phyloP scores from a whole-genome alignment of 805 yeast genomes.

The Metschnikowia peoriensis region DNA sequence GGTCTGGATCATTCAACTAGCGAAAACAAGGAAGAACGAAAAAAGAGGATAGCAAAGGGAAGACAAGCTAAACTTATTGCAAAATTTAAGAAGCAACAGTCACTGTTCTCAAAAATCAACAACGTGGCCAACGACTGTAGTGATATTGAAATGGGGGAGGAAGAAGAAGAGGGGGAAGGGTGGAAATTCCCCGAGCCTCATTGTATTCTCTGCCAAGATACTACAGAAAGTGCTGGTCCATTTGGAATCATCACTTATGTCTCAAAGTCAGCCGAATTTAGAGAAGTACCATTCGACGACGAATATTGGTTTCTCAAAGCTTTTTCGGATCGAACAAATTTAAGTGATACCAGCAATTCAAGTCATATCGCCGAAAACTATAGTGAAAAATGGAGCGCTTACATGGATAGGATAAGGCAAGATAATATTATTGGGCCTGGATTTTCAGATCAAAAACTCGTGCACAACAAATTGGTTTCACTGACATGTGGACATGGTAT shows the following conservation, averaged over 20 bases:
- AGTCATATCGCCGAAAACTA: slow-evolving; percentile 13
- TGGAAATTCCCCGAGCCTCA: slow-evolving; percentile 75
- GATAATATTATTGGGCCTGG: slow-evolving; percentile 66
- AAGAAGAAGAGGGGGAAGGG: slow-evolving; percentile 34
- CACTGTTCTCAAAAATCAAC: slow-evolving; percentile 62
- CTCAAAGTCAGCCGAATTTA: slow-evolving; percentile 54
- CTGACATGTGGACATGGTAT: slow-evolving; percentile 93
- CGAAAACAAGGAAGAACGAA: slow-evolving; percentile 49
- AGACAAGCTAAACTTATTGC: slow-evolving; percentile 72
- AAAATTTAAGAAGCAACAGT: slow-evolving; percentile 77
- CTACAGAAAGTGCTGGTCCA: slow-evolving; percentile 59
- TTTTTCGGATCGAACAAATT: slow-evolving; percentile 47
- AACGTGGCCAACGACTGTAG: slow-evolving; percentile 28
- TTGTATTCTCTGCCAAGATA: slow-evolving; percentile 82
- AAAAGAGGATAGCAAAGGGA: slow-evolving; percentile 66
- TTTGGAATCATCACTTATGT: slow-evolving; percentile 74
- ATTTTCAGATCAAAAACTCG: slow-evolving; percentile 44
- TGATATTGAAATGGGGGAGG: slow-evolving; percentile 43
- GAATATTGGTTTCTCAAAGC: slow-evolving; percentile 65
- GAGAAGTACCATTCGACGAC: slow-evolving; percentile 63
- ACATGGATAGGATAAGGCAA: slow-evolving; percentile 35
- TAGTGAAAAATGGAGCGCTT: slow-evolving; percentile 36
- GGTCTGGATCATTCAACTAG: slow-evolving; percentile 12
- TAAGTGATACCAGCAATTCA: slow-evolving; percentile 20
- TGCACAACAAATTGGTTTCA: slow-evolving; percentile 48